Evolutionary conservation across 768 basidiomycete genomes (phyloP).

Genomic region (Naganishia onofrii): DNA sequence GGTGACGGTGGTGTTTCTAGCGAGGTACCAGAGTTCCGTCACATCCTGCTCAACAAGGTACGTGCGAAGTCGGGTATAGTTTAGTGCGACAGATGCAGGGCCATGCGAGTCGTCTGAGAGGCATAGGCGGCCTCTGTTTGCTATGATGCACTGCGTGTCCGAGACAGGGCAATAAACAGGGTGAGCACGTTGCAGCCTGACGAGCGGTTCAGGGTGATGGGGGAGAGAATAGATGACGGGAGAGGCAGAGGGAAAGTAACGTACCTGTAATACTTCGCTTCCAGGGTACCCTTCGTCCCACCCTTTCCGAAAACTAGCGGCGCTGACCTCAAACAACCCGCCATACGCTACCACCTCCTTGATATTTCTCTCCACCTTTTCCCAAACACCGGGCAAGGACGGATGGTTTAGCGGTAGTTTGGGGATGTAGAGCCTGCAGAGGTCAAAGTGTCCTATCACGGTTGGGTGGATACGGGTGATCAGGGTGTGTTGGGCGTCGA

Average conservation of each 20-base stretch:
- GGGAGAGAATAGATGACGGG: not conserved
- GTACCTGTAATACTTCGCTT: conserved; percentile 69
- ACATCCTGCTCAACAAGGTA: conserved; percentile 68
- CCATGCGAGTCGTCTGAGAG: conserved; percentile 97
- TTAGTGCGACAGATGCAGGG: conserved; percentile 78
- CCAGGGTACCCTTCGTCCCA: conserved; percentile 85
- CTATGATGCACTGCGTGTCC: conserved; percentile 64
- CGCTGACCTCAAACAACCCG: conserved; percentile 87
- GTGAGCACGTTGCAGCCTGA: too few relatives aligned
- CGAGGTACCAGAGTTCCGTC: conserved; percentile 54
- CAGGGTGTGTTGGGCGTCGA: conserved; percentile 78
- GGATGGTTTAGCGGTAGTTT: conserved; percentile 57
- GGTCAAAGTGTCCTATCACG: conserved; percentile 87
- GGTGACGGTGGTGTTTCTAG: not conserved
- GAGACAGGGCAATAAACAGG: not conserved
- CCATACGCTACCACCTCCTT: conserved; percentile 71
- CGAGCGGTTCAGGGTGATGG: too few relatives aligned
- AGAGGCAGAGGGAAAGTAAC: conserved; percentile 37
- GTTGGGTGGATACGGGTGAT: conserved; percentile 73
- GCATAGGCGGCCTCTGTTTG: conserved; percentile 68
- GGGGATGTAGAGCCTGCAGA: conserved; percentile 82
- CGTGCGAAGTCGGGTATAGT: conserved; percentile 66
- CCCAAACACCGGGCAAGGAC: conserved; percentile 61
- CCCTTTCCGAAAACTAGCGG: conserved; percentile 86
- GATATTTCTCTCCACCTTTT: conserved; percentile 72